Base-by-base conservation (phyloP, 352 stramenopile genomes). In the Phytophthora vignae region DNA sequence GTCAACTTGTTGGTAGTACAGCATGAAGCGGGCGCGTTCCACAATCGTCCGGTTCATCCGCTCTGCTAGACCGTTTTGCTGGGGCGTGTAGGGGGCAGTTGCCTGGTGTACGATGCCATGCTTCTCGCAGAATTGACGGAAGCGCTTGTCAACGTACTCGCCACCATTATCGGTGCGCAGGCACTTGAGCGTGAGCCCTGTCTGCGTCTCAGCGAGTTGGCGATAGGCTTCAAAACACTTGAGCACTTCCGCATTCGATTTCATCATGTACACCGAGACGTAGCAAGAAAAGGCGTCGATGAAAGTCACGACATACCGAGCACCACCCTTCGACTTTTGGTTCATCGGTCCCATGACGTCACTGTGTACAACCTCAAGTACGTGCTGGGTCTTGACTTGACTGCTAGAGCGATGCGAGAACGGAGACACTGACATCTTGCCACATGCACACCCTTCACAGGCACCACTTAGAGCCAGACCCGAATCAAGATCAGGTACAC, bases 251-350 rank as follows among this genome's bases (percentile, higher is more conserved):
- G 67, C 42, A 21, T 65, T 66, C 3, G 42, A 4, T 25, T 55
- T 60, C 12, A 72, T 17, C 19, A 63, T 11, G 55, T 72, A 68
- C 0, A 70, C 48, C 1, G 31, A 9, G 1, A 68, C 64, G 8
- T 58, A 73, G 4, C 67, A 36, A 2, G 63, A 67, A 31, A 48
- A 66, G 33, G 78, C 58, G 46, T 80, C 68, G 15, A 76, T 71
- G 21, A 76, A 78, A 0, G 55, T 70, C 1, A 83, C 49, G 1
- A 76, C 49, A 38, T 64, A 79, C 0, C 48, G 46, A 4, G 56
- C 31, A 15, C 46, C 14, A n/a, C 29, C 29, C 6, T 55, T 64
- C 14, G 71, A 76, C 46, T 63, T 63, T 15, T 38, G 44, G 2
- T 31, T 55, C 36, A 71, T 58, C 3, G 21, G 61, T 10, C 19